Conservation (phyloP, 495 filamentous ascomycete species). For the Daldinia childiae region DNA sequence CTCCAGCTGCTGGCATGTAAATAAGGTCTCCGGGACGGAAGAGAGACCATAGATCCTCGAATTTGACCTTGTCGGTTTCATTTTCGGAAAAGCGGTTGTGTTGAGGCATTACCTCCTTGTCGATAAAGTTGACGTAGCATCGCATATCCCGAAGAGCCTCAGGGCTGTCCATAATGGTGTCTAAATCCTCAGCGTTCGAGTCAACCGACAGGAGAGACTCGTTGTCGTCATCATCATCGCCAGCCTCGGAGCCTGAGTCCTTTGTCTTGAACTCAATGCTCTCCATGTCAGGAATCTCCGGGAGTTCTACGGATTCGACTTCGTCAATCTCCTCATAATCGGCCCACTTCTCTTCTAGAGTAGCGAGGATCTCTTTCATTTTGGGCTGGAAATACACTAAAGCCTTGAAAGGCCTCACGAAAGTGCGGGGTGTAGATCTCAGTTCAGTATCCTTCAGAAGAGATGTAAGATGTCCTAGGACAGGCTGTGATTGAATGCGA, state of each 20-base stretch:
- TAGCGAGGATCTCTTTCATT: constrained; percentile 48
- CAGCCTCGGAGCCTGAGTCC: constrained; percentile 10
- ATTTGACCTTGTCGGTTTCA: constrained; percentile 40
- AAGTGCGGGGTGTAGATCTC: constrained; percentile 46
- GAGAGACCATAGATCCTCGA: constrained; percentile 51
- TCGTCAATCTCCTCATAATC: constrained; percentile 45
- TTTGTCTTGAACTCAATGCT: constrained; percentile 33
- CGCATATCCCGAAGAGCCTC: constrained; percentile 48
- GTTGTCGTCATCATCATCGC: constrained; percentile 32
- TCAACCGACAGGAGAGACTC: constrained; percentile 40
- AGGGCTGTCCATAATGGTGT: constrained; percentile 45
- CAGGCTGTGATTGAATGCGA: constrained; percentile 51
- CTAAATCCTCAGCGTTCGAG: constrained; percentile 44
- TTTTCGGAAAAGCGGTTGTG: constrained; percentile 40
- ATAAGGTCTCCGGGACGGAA: constrained; percentile 51
- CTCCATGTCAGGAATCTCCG: constrained; percentile 29
- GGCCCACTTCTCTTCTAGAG: constrained; percentile 52
- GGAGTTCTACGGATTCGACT: constrained; percentile 23
- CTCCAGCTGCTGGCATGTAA: constrained; percentile 43
- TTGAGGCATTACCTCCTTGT: constrained; percentile 49
- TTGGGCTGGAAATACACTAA: constrained; percentile 52
- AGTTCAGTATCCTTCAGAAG: constrained; percentile 39
- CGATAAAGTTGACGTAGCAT: constrained; percentile 51
- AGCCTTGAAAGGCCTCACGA: constrained; percentile 52
- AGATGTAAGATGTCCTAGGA: constrained; percentile 46